Percentiles rank a stretch among this genome's conserved stretches.
phyloP scores from a whole-genome alignment of 768 basidiomycete species.

The Termitomyces sp. region DNA sequence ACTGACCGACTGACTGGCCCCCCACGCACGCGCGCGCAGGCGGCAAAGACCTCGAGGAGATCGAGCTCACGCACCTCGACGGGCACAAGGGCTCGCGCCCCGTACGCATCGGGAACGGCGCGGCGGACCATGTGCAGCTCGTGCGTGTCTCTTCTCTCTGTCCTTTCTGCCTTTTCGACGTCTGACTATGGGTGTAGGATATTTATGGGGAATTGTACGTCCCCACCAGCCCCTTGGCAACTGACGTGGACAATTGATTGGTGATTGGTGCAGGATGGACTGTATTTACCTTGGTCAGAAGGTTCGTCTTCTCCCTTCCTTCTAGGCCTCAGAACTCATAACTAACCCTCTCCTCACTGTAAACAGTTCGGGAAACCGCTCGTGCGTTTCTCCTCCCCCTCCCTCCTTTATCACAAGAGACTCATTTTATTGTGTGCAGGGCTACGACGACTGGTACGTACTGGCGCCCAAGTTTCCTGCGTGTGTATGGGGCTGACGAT shows the following conservation, averaged over 20 bases:
- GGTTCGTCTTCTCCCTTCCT: no score
- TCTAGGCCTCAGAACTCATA: no score
- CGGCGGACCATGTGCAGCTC: conserved; percentile 89
- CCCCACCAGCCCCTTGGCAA: no score
- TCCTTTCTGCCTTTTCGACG: no score
- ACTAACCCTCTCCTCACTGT: no score
- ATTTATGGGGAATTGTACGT: conserved; percentile 92
- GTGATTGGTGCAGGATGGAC: conserved; percentile 64
- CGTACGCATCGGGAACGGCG: conserved; percentile 93
- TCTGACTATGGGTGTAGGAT: conserved; percentile 54
- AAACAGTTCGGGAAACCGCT: conserved; percentile 76
- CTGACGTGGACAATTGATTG: no score
- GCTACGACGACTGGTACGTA: conserved; percentile 41
- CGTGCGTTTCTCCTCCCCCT: conserved; percentile 36
- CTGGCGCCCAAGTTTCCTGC: background rate
- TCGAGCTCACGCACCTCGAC: conserved; percentile 82
- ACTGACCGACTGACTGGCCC: no score
- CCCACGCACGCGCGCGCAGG: conserved; percentile 35
- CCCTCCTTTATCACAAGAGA: background rate
- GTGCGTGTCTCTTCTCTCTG: background rate
- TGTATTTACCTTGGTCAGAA: conserved; percentile 97
- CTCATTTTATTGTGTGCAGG: conserved; percentile 14
- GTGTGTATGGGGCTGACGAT: no score
- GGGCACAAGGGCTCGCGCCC: conserved; percentile 85
- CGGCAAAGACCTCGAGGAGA: conserved; percentile 77